Evolutionary conservation across 108 stramenopile species (phyloP).

Genomic region (Fragilariopsis cylindrus): DNA sequence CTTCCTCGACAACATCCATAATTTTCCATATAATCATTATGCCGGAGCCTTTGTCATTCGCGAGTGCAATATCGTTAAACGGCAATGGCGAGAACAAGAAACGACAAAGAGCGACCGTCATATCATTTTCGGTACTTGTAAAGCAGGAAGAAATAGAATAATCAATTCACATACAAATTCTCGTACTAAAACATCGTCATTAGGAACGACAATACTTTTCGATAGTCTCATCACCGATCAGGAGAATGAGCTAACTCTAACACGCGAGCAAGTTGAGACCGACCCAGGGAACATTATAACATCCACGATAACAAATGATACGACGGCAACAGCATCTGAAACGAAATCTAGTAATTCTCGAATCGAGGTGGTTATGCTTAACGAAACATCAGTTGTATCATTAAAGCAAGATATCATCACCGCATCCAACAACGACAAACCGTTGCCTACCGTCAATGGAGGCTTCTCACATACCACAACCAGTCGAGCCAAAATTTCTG

Average conservation of each 20-base stretch:
- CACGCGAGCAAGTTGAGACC: background rate
- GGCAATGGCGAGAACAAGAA: background rate
- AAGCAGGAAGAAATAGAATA: background rate
- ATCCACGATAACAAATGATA: background rate
- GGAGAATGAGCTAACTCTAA: background rate
- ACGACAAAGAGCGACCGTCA: background rate
- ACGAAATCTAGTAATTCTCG: slow-evolving; percentile 1
- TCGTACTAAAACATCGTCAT: background rate
- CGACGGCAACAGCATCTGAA: slow-evolving; percentile 10
- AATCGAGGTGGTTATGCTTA: too few species aligned
- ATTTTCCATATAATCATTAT: background rate
- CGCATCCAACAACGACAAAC: slow-evolving; percentile 30
- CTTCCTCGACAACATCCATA: background rate
- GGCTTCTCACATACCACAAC: slow-evolving; percentile 75
- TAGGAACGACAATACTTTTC: background rate
- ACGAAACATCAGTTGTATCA: too few species aligned
- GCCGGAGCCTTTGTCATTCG: background rate
- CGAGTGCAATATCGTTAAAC: background rate
- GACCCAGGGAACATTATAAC: background rate
- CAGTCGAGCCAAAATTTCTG: slow-evolving; percentile 77
- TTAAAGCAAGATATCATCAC: too few species aligned
- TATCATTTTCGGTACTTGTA: background rate
- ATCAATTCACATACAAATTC: background rate
- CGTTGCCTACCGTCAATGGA: slow-evolving; percentile 69
- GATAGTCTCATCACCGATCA: background rate